Percentiles rank a stretch among this genome's conserved stretches.
Evolutionary conservation across 345 rosid species (phyloP).

Genomic region (Geranium brycei): DNA sequence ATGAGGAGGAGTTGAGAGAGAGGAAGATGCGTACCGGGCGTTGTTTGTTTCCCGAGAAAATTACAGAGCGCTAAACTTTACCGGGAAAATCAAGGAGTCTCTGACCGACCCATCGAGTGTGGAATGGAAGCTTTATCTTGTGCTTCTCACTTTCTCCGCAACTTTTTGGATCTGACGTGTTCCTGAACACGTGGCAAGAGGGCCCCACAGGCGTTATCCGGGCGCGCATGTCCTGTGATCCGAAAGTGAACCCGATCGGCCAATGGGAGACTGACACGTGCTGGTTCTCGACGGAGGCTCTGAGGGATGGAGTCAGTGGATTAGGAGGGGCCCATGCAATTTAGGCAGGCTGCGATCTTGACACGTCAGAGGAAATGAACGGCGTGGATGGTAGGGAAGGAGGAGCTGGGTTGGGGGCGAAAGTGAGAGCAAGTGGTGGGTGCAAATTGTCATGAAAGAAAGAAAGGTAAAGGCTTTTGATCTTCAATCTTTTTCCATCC

Average conservation of each 20-base stretch:
- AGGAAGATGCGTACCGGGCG: not conserved
- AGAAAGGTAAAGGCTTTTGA: too few species aligned
- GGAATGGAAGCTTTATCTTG: not conserved
- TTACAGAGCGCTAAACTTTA: too few species aligned
- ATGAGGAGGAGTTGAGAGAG: too few species aligned
- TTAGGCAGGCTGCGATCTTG: too few species aligned
- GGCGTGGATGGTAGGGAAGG: too few species aligned
- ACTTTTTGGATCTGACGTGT: not conserved
- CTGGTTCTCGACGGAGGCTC: not conserved
- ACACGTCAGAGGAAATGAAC: too few species aligned
- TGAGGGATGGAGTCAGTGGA: not conserved
- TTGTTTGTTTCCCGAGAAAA: not conserved
- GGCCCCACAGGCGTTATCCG: slow-evolving; percentile 40
- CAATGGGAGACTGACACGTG: not conserved
- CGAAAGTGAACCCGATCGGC: slow-evolving; percentile 3
- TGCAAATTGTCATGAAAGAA: too few species aligned
- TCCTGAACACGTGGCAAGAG: not conserved
- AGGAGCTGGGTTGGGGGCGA: too few species aligned
- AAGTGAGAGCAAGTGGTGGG: too few species aligned
- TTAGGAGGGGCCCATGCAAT: not conserved
- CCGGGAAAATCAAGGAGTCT: too few species aligned
- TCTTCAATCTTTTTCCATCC: too few species aligned
- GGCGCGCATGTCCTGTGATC: slow-evolving; percentile 23
- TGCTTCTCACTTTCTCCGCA: not conserved
- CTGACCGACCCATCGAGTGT: too few species aligned